Conservation (phyloP, 2,329 filamentous ascomycete species). For the Cytospora piceae region DNA sequence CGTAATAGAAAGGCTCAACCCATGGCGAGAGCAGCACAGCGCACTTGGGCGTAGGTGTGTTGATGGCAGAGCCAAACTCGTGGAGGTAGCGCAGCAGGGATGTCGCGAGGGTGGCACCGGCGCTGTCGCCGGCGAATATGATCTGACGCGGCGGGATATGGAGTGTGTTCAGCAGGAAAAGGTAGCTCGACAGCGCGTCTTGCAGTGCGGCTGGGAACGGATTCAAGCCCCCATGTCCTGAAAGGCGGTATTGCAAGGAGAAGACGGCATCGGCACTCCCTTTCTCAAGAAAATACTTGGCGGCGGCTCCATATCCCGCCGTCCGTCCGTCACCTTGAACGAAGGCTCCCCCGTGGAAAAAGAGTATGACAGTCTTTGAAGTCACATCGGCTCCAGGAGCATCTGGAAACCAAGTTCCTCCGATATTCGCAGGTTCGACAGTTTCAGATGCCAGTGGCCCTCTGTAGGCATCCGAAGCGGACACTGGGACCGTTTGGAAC, state of each 20-base stretch:
- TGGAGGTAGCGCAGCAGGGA: conserved; percentile 49
- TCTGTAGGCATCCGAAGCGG: conserved; percentile 16
- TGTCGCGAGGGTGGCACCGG: conserved; percentile 50
- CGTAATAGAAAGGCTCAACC: conserved; percentile 32
- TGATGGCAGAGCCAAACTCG: conserved; percentile 43
- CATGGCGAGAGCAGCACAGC: conserved; percentile 27
- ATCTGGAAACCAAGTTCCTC: conserved; percentile 35
- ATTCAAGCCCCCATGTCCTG: conserved; percentile 40
- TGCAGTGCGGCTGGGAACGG: conserved; percentile 55
- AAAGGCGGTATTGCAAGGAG: conserved; percentile 53
- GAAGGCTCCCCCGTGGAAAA: conserved; percentile 54
- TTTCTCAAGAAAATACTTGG: conserved; percentile 31
- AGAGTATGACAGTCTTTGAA: conserved; percentile 43
- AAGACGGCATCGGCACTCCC: conserved; percentile 45
- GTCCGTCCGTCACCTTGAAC: conserved; percentile 44
- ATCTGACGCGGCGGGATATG: conserved; percentile 46
- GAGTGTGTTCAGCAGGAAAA: conserved; percentile 47
- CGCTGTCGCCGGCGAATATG: conserved; percentile 52
- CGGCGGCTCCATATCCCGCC: conserved; percentile 41
- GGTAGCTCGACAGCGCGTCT: conserved; percentile 50
- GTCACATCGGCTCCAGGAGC: conserved; percentile 13
- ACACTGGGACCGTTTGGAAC: conserved; percentile 11
- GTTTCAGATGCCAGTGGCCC: conserved; percentile 23
- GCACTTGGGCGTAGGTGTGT: conserved; percentile 39
- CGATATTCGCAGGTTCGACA: conserved; percentile 28